phyloP scores from a whole-genome alignment of 2,329 filamentous ascomycete genomes.

The Alternaria longipes region DNA sequence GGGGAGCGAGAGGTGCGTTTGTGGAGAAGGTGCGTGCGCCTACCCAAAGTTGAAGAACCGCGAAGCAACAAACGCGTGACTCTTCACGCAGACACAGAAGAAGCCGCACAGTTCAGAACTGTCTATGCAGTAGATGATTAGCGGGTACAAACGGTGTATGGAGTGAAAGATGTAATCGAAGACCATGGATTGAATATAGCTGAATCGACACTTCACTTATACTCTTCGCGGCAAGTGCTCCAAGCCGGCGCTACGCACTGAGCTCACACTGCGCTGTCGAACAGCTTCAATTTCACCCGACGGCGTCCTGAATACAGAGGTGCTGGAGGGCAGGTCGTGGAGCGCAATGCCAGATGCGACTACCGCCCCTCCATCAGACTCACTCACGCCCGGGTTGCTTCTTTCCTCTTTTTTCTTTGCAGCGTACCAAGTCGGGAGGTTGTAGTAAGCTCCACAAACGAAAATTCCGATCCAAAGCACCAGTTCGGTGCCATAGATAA shows the following conservation, averaged over 20 bases:
- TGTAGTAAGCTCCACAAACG: slow-evolving; percentile 71
- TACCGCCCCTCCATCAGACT: background rate
- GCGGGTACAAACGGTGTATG: slow-evolving; percentile 4
- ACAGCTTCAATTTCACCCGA: slow-evolving; percentile 52
- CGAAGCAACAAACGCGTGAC: slow-evolving; percentile 8
- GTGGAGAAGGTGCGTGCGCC: slow-evolving; percentile 24
- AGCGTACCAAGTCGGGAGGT: slow-evolving; percentile 67
- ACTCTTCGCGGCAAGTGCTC: slow-evolving; percentile 15
- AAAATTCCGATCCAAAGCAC: slow-evolving; percentile 73
- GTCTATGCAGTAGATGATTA: background rate
- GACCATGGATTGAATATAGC: background rate
- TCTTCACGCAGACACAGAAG: slow-evolving; percentile 3
- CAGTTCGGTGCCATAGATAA: slow-evolving; percentile 73
- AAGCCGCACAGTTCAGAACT: background rate
- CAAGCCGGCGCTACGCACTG: slow-evolving; percentile 10
- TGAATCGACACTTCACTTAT: slow-evolving; percentile 10
- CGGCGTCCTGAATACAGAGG: slow-evolving; percentile 70
- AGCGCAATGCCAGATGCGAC: slow-evolving; percentile 49
- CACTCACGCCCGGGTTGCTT: slow-evolving; percentile 3
- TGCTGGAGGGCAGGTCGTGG: slow-evolving; percentile 65
- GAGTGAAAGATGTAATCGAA: background rate
- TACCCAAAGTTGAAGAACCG: slow-evolving; percentile 12
- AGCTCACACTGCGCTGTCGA: slow-evolving; percentile 26
- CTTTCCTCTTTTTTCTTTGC: slow-evolving; percentile 40
- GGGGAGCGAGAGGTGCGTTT: slow-evolving; percentile 9